phyloP scores from a whole-genome alignment of 2,329 filamentous ascomycete genomes.

The Pseudonectria foliicola region DNA sequence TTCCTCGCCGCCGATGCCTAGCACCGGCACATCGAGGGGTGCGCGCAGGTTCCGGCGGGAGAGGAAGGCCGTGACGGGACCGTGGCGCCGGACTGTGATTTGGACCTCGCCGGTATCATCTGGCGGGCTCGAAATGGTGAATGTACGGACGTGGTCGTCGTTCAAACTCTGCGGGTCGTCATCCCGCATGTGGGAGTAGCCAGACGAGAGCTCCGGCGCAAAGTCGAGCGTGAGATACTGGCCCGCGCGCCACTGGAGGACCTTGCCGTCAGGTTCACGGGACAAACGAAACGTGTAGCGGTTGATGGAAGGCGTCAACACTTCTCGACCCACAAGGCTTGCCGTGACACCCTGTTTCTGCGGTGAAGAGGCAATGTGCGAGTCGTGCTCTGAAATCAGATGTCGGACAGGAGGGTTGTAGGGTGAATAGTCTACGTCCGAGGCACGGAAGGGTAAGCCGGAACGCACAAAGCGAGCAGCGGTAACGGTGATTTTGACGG shows the following conservation, averaged over 20 bases:
- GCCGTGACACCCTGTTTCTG: conserved; percentile 32
- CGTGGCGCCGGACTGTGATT: conserved; percentile 64
- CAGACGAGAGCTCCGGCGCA: conserved; percentile 57
- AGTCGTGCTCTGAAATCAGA: conserved; percentile 48
- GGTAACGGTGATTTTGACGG: conserved; percentile 58
- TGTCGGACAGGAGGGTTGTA: conserved; percentile 72
- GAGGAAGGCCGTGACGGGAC: conserved; percentile 60
- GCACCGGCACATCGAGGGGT: conserved; percentile 56
- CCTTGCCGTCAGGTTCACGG: conserved; percentile 1
- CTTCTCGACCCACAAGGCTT: conserved; percentile 49
- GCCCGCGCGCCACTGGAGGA: conserved; percentile 53
- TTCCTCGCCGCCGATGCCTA: conserved; percentile 64
- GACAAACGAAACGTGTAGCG: conserved; percentile 49
- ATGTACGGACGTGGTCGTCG: conserved; percentile 77
- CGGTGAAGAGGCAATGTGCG: conserved; percentile 7
- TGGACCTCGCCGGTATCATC: conserved; percentile 47
- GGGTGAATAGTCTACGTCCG: conserved; percentile 53
- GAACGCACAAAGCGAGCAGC: conserved; percentile 55
- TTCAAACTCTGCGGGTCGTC: conserved; percentile 74
- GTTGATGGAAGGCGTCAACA: conserved; percentile 59
- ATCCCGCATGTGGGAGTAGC: conserved; percentile 79
- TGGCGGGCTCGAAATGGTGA: conserved; percentile 65
- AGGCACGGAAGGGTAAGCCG: conserved; percentile 62
- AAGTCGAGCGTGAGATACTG: conserved; percentile 77
- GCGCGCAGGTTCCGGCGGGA: conserved; percentile 47